These are phyloP conservation scores for Hordeum vulgare DNA, from an alignment of 176 grass and related monocot species.

Conservation along the genomic window DNA sequence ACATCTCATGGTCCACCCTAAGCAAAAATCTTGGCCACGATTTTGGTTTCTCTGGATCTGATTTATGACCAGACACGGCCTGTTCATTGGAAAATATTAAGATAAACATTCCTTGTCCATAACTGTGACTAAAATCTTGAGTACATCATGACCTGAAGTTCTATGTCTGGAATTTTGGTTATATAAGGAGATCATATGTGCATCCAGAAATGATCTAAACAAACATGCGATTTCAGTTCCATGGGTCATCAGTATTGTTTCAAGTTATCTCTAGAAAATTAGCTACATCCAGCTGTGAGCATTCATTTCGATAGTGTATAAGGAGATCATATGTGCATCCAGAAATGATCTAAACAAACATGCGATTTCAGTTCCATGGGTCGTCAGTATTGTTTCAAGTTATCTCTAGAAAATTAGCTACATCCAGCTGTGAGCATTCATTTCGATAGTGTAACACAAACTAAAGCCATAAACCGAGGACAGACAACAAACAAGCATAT, in stretches of 20 bases:
- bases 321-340: neutral
- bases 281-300: neutral
- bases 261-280: slow-evolving; percentile 1
- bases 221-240: neutral
- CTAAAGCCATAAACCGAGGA: neutral
- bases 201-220: neutral
- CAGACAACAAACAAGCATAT: neutral
- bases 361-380: neutral
- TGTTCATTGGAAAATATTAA: slow-evolving; percentile 44
- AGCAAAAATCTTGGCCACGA: slow-evolving; percentile 74
- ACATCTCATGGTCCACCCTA: slow-evolving; percentile 75
- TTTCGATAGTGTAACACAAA: slow-evolving; percentile 7
- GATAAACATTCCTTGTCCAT: neutral
- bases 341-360: neutral
- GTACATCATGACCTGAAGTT: neutral
- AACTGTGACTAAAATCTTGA: neutral
- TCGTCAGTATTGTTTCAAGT: neutral
- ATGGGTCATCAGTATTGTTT: neutral
- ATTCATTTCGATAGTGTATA: slow-evolving; percentile 4
- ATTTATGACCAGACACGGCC: slow-evolving; percentile 51
- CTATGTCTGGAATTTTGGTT: neutral
- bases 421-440: neutral
- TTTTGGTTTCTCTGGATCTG: slow-evolving; percentile 56
- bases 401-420: neutral
- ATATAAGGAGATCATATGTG: neutral